Base-by-base conservation (phyloP, 495 filamentous ascomycete genomes). In the Hapsidospora chrysogenum region DNA sequence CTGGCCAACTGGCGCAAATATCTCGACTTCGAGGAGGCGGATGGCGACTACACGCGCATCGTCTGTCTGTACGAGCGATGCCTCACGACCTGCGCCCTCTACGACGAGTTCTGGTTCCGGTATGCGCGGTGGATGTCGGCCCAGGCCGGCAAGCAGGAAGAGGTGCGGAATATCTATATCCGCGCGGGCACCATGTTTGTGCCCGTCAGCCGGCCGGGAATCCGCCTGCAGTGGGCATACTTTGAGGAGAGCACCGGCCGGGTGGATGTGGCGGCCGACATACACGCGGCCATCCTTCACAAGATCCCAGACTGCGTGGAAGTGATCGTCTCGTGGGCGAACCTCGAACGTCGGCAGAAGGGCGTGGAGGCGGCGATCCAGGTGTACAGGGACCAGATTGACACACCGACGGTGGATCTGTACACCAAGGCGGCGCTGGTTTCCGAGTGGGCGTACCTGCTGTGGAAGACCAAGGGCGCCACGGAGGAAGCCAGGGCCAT, bases 91-190 rank as follows among this genome's bases (percentile, higher is more conserved):
- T 85, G 80, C 44, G 89, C 89, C 26, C 76, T 89, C 47, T 94
- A 96, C 42, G 86, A 95, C 31, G 86, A 96, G 47, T 94, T 99
- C 56, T 99, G 89, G 89, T 69, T 92, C 38, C 76, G 89, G 1
- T 99, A 93, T 57, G 85, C 81, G n/a, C 68, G 92, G 11, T 99
- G 89, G 89, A 95, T 99, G 85, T 65, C 66, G 43, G 76, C 74
- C 2, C 83, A 94, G 47, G 46, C 68, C 0, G 71, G 64, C 31
- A 93, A 93, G 51, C 74, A 84, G 37, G 84, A 94, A 47, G 92
- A 99, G 49, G 80, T 89, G 2, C 77, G 92, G 17, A 84, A 80
- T 51, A 85, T 99, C 44, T 96, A 94, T 44, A 80, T 89, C 52
- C 76, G 85, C 36, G 92, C 86, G 9, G 73, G 75, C 41, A 81